phyloP scores from a whole-genome alignment of 2,329 filamentous ascomycete species.

The Stylonectria norvegica region DNA sequence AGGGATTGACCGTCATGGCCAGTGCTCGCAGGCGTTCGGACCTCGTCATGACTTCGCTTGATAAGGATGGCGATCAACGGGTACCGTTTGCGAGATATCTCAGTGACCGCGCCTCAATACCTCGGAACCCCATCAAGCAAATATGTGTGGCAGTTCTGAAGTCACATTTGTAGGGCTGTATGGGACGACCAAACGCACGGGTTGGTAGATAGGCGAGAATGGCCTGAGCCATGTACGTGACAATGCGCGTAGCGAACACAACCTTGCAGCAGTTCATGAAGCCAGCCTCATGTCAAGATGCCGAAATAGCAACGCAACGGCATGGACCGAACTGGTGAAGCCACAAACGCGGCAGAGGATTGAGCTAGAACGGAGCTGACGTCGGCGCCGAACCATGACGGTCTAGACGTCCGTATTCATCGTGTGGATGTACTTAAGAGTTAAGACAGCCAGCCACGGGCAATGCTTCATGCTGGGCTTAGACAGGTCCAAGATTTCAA shows the following conservation, averaged over 20 bases:
- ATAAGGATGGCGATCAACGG: too few species aligned
- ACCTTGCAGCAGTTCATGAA: constrained; percentile 21
- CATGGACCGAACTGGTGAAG: not conserved
- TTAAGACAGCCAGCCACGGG: constrained; percentile 5
- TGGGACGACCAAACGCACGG: constrained; percentile 4
- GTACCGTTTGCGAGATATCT: too few species aligned
- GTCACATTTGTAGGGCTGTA: constrained; percentile 1
- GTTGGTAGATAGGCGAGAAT: constrained; percentile 11
- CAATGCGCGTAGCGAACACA: constrained; percentile 18
- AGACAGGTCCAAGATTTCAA: too few species aligned
- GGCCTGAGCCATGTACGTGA: constrained; percentile 15
- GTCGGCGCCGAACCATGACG: constrained; percentile 15
- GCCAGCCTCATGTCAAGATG: constrained; percentile 4
- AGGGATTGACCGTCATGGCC: constrained; percentile 16
- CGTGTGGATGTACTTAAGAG: constrained; percentile 5
- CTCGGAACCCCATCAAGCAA: not conserved
- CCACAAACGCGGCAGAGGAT: constrained; percentile 14
- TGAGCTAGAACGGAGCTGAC: constrained; percentile 17
- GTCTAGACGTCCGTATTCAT: constrained; percentile 20
- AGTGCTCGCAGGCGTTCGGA: constrained; percentile 18
- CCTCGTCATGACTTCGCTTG: not conserved
- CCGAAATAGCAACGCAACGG: too few species aligned
- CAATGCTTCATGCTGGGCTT: too few species aligned
- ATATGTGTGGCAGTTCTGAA: constrained; percentile 1
- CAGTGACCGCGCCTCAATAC: too few species aligned